Conservation (phyloP, 1,139 yeast genomes). For the Diutina siamensis region DNA sequence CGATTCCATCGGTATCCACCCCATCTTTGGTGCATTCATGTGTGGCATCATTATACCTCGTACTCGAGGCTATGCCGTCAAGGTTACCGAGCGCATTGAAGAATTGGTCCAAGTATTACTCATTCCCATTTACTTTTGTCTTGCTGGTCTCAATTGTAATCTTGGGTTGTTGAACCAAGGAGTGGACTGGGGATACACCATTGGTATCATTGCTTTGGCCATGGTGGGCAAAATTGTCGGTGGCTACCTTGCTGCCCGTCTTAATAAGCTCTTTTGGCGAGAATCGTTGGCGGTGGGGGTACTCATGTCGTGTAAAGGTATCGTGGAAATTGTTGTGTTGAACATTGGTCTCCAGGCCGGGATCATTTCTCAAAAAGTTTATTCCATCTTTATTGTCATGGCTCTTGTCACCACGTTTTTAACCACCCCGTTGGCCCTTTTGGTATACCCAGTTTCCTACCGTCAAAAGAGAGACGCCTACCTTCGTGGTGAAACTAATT, state of each 20-base stretch:
- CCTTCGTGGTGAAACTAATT: conserved; percentile 28
- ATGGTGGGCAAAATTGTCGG: conserved; percentile 56
- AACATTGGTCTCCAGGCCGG: conserved; percentile 63
- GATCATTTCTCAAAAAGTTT: conserved; percentile 50
- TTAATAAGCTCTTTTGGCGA: conserved; percentile 54
- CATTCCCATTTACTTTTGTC: conserved; percentile 68
- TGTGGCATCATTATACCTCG: conserved; percentile 71
- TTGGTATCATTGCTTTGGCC: conserved; percentile 56
- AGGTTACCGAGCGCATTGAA: conserved; percentile 62
- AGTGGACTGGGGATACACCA: conserved; percentile 64
- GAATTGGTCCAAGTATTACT: conserved; percentile 60
- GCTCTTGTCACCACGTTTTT: conserved; percentile 63
- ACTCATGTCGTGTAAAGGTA: conserved; percentile 84
- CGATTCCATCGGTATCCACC: conserved; percentile 71
- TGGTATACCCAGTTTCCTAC: conserved; percentile 48
- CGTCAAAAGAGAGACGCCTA: conserved; percentile 38
- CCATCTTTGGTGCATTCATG: conserved; percentile 74
- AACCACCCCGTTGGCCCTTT: conserved; percentile 60
- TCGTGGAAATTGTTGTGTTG: conserved; percentile 69
- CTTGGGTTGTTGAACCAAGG: conserved; percentile 52
- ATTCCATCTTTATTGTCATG: conserved; percentile 75
- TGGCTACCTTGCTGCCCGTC: conserved; percentile 51
- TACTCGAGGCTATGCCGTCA: conserved; percentile 60
- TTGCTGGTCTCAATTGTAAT: conserved; percentile 64
- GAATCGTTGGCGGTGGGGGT: conserved; percentile 68